A percentile compares a stretch with the other conserved stretches of the same genome.
phyloP scores from a whole-genome alignment of 2,329 filamentous ascomycete species.

The Neospermospora avenae region DNA sequence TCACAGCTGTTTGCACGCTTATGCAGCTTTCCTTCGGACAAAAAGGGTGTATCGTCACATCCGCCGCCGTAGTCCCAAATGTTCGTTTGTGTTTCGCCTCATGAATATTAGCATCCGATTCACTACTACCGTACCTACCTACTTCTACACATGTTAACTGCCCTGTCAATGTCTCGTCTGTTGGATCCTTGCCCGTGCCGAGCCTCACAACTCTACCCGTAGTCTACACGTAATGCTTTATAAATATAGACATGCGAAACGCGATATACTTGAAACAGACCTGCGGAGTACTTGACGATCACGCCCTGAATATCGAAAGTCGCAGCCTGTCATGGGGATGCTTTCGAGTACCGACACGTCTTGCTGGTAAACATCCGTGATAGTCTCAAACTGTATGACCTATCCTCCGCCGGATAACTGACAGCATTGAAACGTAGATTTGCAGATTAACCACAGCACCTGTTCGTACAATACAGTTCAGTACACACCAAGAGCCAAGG shows the following conservation, averaged over 20 bases:
- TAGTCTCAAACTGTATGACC: neutral
- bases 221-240: no score
- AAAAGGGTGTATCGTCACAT: neutral
- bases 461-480: no score
- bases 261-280: conserved; percentile 18
- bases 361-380: neutral
- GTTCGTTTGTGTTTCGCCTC: no score
- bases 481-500: no score
- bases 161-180: neutral
- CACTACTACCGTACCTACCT: no score
- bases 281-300: neutral
- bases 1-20: neutral
- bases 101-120: no score
- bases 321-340: neutral
- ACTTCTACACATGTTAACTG: no score
- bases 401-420: neutral
- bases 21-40: neutral
- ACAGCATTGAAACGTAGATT: neutral
- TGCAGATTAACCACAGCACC: neutral
- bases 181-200: conserved; percentile 1
- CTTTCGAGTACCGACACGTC: neutral
- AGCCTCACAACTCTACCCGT: neutral
- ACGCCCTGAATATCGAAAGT: neutral
- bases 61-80: neutral
- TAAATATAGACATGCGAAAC: conserved; percentile 11